A percentile compares a stretch with the other conserved stretches of the same genome.
Conservation (phyloP, 495 filamentous ascomycete species). For the Hyaloscypha hepaticicola region DNA sequence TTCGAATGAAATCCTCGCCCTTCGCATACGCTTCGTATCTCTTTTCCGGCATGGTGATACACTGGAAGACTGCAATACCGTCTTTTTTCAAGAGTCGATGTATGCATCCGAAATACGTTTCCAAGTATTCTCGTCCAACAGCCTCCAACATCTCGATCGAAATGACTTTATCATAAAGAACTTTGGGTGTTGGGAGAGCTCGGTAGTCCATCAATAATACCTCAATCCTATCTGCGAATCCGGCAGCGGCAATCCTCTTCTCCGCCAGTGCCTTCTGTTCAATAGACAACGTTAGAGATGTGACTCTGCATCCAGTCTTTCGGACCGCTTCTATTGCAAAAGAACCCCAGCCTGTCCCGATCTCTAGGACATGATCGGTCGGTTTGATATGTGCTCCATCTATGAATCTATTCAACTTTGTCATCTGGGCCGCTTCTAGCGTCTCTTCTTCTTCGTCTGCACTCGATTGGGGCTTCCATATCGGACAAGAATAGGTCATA, state of each 20-base stretch:
- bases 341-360: constrained; percentile 69
- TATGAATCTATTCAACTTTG: constrained; percentile 63
- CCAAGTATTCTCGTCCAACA: constrained; percentile 62
- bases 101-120: constrained; percentile 59
- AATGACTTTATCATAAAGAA: constrained; percentile 65
- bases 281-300: constrained; percentile 57
- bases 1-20: constrained; percentile 61
- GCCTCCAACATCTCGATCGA: constrained; percentile 78
- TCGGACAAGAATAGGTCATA: constrained; percentile 76
- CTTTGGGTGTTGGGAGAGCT: constrained; percentile 47
- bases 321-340: constrained; percentile 63
- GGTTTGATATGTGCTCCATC: constrained; percentile 56
- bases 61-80: constrained; percentile 69
- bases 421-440: constrained; percentile 62
- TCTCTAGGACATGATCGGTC: constrained; percentile 65
- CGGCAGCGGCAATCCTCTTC: constrained; percentile 51
- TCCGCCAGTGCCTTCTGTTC: constrained; percentile 64
- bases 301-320: constrained; percentile 60
- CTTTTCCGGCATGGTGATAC: constrained; percentile 71
- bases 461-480: constrained; percentile 51
- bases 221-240: constrained; percentile 51
- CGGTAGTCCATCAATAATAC: constrained; percentile 64
- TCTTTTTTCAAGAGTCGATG: constrained; percentile 61
- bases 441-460: constrained; percentile 44
- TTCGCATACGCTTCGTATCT: constrained; percentile 46